phyloP scores from a whole-genome alignment of 139 green algal genomes.

The Mychonastes homosphaera region DNA sequence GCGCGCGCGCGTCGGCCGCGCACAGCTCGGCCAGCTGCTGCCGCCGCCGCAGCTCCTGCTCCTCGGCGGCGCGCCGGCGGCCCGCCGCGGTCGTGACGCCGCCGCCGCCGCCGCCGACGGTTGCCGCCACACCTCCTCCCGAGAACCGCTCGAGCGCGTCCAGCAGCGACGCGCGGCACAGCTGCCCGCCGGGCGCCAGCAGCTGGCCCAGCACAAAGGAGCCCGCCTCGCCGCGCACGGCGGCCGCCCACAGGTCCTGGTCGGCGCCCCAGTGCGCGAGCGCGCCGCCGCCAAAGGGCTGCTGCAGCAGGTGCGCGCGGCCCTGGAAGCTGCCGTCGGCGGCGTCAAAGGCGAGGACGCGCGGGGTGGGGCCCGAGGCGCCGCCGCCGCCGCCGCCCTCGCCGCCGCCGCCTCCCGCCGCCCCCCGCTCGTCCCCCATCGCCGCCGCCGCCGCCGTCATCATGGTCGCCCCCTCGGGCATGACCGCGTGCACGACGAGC shows the following conservation, averaged over 20 bases:
- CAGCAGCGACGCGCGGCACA: conserved; percentile 25
- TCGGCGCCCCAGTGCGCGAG: neutral
- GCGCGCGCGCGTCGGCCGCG: no score
- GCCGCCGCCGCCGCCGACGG: conserved; percentile 19
- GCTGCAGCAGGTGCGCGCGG: conserved; percentile 11
- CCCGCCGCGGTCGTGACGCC: no score
- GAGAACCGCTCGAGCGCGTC: conserved; percentile 29
- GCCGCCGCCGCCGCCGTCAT: neutral
- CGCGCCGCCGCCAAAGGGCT: neutral
- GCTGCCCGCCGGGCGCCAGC: conserved; percentile 28
- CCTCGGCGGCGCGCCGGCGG: neutral
- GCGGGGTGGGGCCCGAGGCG: neutral
- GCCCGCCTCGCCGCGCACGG: conserved; percentile 1
- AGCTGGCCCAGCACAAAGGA: conserved; percentile 18
- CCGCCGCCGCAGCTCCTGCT: conserved; percentile 11
- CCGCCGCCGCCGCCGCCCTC: neutral
- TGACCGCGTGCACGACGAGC: no score
- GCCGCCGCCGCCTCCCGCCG: conserved; percentile 10
- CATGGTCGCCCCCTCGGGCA: neutral
- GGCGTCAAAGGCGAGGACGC: neutral
- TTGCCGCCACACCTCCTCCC: conserved; percentile 10
- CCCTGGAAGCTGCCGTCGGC: conserved; percentile 10
- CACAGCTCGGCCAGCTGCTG: no score
- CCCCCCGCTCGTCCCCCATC: conserved; percentile 4
- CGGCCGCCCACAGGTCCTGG: conserved; percentile 15